These are phyloP conservation scores for Xerophyta viscosa DNA, from an alignment of 106 monocot genomes.

Conservation along the genomic window DNA sequence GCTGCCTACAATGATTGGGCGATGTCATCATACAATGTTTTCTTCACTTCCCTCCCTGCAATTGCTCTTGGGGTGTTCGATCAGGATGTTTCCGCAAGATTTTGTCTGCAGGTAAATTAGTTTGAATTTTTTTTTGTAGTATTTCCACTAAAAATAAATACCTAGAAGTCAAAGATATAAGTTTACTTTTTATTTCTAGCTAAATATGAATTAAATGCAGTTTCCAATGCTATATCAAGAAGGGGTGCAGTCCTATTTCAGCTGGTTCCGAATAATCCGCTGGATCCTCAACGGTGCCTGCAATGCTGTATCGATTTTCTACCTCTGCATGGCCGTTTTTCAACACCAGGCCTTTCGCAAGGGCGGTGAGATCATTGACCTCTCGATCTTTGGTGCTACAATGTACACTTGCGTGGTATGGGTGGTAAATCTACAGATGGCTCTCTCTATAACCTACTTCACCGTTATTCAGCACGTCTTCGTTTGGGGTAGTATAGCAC, in stretches of 20 bases:
- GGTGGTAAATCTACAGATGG: constrained; percentile 98
- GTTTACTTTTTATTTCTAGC: neutral
- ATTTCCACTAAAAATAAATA: too few species aligned
- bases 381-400: constrained; percentile 34
- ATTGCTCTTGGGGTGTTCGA: constrained; percentile 92
- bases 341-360: constrained; percentile 35
- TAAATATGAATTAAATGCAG: too few species aligned
- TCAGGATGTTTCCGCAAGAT: constrained; percentile 87
- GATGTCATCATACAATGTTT: constrained; percentile 73
- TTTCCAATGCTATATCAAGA: constrained; percentile 49
- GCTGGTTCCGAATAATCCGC: constrained; percentile 33
- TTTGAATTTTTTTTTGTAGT: too few species aligned
- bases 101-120: constrained; percentile 91
- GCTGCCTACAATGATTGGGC: constrained; percentile 86
- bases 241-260: constrained; percentile 37
- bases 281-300: constrained; percentile 29
- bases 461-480: constrained; percentile 89
- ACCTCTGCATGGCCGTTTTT: constrained; percentile 21
- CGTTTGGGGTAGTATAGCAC: constrained; percentile 80
- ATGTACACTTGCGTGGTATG: constrained; percentile 91
- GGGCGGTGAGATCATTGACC: constrained; percentile 36
- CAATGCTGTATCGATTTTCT: constrained; percentile 26
- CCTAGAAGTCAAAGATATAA: too few species aligned
- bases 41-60: constrained; percentile 94
- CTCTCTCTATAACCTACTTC: constrained; percentile 73